These are phyloP conservation scores for Leucogyrophana mollusca DNA, from an alignment of 768 basidiomycete genomes.

Conservation along the genomic window DNA sequence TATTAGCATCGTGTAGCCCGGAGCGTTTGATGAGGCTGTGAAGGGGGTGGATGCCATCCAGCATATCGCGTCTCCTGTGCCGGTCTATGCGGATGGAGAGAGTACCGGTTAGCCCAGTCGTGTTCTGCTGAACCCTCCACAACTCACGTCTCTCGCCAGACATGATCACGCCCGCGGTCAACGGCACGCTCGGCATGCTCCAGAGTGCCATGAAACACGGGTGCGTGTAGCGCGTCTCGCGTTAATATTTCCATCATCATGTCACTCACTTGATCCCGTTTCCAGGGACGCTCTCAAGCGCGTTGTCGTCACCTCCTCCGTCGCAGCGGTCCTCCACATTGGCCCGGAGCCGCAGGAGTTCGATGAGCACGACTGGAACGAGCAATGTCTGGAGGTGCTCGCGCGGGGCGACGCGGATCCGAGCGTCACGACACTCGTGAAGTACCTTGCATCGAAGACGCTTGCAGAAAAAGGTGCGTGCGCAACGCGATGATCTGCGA, in stretches of 20 bases:
- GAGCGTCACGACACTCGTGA: constrained; percentile 26
- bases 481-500: too few relatives aligned
- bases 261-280: not conserved
- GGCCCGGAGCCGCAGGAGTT: constrained; percentile 28
- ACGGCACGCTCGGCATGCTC: constrained; percentile 66
- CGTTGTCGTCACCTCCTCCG: constrained; percentile 67
- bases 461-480: constrained; percentile 62
- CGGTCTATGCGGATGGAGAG: constrained; percentile 24
- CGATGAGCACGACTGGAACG: constrained; percentile 63
- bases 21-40: constrained; percentile 79
- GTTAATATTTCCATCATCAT: not conserved
- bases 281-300: constrained; percentile 52
- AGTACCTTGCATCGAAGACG: constrained; percentile 65
- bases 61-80: constrained; percentile 68
- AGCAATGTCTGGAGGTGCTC: constrained; percentile 23
- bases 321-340: constrained; percentile 42
- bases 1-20: constrained; percentile 12
- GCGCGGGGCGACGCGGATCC: not conserved
- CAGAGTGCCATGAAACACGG: constrained; percentile 54
- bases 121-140: constrained; percentile 38
- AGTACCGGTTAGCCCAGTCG: constrained; percentile 6
- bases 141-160: constrained; percentile 36
- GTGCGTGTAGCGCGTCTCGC: constrained; percentile 31
- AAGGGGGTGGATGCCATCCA: constrained; percentile 71
- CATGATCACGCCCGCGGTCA: constrained; percentile 66